Conservation (phyloP, 176 grass and related monocot species). For the Oryza australiensis region DNA sequence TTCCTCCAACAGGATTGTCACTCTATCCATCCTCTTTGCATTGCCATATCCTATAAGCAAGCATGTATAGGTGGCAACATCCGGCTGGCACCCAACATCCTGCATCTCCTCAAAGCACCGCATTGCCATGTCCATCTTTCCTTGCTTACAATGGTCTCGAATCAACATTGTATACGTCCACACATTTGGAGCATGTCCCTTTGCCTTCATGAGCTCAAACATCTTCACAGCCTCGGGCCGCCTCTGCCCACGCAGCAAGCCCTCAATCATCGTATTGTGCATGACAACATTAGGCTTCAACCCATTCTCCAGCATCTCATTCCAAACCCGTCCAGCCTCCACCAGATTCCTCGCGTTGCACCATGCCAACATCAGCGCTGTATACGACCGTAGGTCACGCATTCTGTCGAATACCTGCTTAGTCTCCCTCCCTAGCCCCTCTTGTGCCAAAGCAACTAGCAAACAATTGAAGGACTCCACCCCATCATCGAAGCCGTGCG, state of each 20-base stretch:
- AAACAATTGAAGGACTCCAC: conserved; percentile 89
- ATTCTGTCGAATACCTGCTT: conserved; percentile 70
- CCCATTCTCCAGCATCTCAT: conserved; percentile 80
- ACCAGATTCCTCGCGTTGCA: conserved; percentile 78
- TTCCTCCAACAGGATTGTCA: conserved; percentile 57
- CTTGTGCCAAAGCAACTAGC: conserved; percentile 58
- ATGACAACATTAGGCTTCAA: conserved; percentile 65
- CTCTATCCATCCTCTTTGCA: conserved; percentile 73
- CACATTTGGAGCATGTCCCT: conserved; percentile 71
- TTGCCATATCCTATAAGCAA: conserved; percentile 93
- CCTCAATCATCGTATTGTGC: conserved; percentile 90
- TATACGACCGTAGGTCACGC: conserved; percentile 66
- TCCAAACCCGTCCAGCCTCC: conserved; percentile 74
- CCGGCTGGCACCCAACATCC: conserved; percentile 42
- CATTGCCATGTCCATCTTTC: conserved; percentile 83
- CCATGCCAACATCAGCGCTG: conserved; percentile 62
- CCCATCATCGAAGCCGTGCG: conserved; percentile 54
- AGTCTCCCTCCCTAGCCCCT: conserved; percentile 70
- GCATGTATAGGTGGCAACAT: conserved; percentile 68
- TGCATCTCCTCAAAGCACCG: conserved; percentile 68
- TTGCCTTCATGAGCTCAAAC: conserved; percentile 92
- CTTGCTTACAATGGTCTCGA: conserved; percentile 64
- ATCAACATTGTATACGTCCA: conserved; percentile 84
- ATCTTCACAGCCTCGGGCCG: conserved; percentile 75
- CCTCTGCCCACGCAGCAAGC: conserved; percentile 72